Evolutionary conservation across 371 early-diverging fungal genomes (phyloP).

Genomic region (Dinochytrium kinnereticum): DNA sequence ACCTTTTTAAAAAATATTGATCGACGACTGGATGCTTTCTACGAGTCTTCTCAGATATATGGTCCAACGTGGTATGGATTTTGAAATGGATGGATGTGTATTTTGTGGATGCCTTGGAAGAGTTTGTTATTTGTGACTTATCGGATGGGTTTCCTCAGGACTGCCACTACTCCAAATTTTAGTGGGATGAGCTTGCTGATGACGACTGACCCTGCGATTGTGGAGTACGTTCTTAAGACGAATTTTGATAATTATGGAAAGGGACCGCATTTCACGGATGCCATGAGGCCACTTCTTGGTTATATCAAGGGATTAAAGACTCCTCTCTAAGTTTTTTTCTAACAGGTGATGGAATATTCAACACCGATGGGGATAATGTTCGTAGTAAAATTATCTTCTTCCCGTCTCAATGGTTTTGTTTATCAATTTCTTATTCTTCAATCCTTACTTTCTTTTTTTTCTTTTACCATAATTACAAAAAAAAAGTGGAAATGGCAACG

Average conservation of each 20-base stretch:
- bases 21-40: not conserved
- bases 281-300: not conserved
- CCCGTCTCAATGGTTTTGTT: not conserved
- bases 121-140: too few relatives aligned
- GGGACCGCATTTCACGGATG: not conserved
- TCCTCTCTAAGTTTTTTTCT: too few relatives aligned
- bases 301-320: too few relatives aligned
- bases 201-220: slow-evolving; percentile 28
- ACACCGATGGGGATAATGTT: slow-evolving; percentile 20
- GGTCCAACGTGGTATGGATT: slow-evolving; percentile 2
- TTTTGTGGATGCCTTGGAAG: too few relatives aligned
- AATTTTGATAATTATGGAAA: slow-evolving; percentile 31
- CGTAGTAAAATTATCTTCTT: not conserved
- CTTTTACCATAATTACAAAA: not conserved
- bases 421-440: too few relatives aligned
- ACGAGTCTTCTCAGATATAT: not conserved
- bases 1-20: not conserved
- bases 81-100: not conserved
- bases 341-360: slow-evolving; percentile 31
- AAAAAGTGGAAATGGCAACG: slow-evolving; percentile 12
- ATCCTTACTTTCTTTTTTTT: not conserved
- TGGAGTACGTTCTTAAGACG: slow-evolving; percentile 31
- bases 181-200: slow-evolving; percentile 11
- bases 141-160: too few relatives aligned
- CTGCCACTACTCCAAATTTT: not conserved